Evolutionary conservation across 179 eudicot species (phyloP), one percentile per base, ranked within the genome.

Genomic region (Camellia oleifera): DNA sequence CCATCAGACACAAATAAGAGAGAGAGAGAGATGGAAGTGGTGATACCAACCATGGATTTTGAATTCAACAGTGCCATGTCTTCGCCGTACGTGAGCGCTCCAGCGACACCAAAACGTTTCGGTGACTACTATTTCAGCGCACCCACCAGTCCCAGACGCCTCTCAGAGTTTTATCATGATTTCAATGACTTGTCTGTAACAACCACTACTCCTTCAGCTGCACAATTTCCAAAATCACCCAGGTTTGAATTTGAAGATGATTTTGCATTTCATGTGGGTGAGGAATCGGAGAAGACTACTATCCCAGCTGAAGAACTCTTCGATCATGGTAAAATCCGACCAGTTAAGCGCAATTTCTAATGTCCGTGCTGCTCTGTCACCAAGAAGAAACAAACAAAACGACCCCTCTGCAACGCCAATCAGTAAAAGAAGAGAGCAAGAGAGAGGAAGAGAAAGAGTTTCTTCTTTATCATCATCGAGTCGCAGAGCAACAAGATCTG

Each of bases 401-500:
- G 80, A 71, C 44, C 75, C 75, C 1, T n/a, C 42, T 77, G 74
- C 26, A 58, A 13, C 46, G 17, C 65, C 12, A 54, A 64, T 57
- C n/a, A 48, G 57, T 3, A 42, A 64, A 66, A 66, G 64, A 78
- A 50, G 54, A 14, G 83, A 69, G 68, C 53, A 73, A 40, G 78
- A 23, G 73, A 81, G 87, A 75, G 85, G 83, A 4, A 69, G 82
- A 70, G 80, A 64, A 46, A 80, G 87, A 76, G 74, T 72, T 23
- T 71, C 81, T 23, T 32, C 58, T 7, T 1, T 56, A 4, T 76
- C 79, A 14, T 42, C 79, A 44, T 83, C 88, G 0, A 74, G 80
- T 20, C 79, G 81, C 1, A 74, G 87, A 74, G 77, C 53, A 4
- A 68, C 89, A 32, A 67, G 90, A 58, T 88, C 92, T 26, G 83